phyloP scores from a whole-genome alignment of 2,329 filamentous ascomycete genomes.

The Xylogone sp. region DNA sequence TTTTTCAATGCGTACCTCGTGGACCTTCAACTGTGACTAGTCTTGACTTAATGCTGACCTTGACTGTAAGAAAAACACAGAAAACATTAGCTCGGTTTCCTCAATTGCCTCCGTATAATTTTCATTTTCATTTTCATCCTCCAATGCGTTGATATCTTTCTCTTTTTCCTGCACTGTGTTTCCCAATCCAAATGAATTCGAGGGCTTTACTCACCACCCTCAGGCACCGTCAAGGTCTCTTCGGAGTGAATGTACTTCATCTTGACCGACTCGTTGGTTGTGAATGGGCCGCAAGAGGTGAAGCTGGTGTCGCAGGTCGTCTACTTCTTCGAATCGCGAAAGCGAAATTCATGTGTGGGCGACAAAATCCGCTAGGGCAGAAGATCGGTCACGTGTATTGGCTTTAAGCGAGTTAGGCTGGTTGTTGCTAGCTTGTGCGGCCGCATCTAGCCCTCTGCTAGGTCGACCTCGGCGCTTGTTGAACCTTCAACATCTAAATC shows the following conservation, averaged over 20 bases:
- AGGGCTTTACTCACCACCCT: constrained; percentile 77
- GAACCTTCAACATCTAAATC: no score
- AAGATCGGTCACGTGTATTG: not conserved
- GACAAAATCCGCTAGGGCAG: not conserved
- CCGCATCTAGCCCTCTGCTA: not conserved
- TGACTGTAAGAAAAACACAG: constrained; percentile 61
- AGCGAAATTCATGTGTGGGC: constrained; percentile 3
- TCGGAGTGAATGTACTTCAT: constrained; percentile 99
- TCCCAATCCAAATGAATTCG: not conserved
- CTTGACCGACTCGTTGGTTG: constrained; percentile 50
- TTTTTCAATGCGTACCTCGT: constrained; percentile 59
- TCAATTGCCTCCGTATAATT: no score
- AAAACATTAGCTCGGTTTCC: constrained; percentile 30
- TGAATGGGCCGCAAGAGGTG: constrained; percentile 16
- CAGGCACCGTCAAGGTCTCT: constrained; percentile 92
- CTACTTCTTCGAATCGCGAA: constrained; percentile 1
- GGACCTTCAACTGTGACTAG: constrained; percentile 96
- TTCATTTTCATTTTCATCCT: no score
- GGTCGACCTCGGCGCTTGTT: not conserved
- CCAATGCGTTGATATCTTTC: no score
- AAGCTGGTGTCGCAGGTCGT: constrained; percentile 1
- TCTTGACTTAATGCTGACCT: constrained; percentile 95
- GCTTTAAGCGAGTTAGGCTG: not conserved
- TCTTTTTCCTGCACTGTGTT: not conserved
- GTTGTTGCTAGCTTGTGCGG: not conserved